Base-by-base conservation (phyloP, 352 stramenopile species). In the Pythium biforme region DNA sequence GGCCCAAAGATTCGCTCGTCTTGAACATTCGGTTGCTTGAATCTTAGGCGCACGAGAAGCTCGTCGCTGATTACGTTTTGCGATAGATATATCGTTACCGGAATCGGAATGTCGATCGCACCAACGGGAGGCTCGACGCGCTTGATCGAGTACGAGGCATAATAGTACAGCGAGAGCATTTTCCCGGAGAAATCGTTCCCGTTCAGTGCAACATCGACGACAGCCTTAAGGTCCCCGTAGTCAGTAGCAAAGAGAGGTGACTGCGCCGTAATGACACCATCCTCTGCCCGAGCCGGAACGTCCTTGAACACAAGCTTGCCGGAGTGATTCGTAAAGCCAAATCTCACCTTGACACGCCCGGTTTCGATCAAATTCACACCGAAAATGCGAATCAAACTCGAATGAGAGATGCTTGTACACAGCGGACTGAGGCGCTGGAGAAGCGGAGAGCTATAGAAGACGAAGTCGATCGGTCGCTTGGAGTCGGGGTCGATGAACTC, bases 281-380 rank as follows among this genome's bases (percentile, higher is more conserved):
- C 67, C 3, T 54, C 45, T 10, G 75, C 75, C 52, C 62, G 83
- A 2, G 70, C 82, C 4, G 62, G 49, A 5, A 69, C 69, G 47
- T 65, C 69, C 59, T 64, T 67, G 67, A 60, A 74, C 45, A 74
- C 52, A 6, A 69, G 56, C 43, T 79, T 79, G 15, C 74, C 67
- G 3, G 76, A 65, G 4, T 59, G 48, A n/a, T 40, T 76, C 19
- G 55, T 49, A 51, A 85, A 81, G 5, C 67, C 67, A 29, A 88
- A 80, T 6, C 81, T 79, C 0, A 92, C 76, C 64, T 89, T 89
- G 52, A 94, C 89, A 3, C 70, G 74, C 0, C 84, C 79, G 5
- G 84, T 94, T 55, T 94, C 84, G 46, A 94, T 89, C 17, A 94
- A 55, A 34, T 90, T 86, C 1, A 72, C 72, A 7, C 82, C 84